Evolutionary conservation across 352 stramenopile species (phyloP).

Genomic region (Phytopythium montanum): DNA sequence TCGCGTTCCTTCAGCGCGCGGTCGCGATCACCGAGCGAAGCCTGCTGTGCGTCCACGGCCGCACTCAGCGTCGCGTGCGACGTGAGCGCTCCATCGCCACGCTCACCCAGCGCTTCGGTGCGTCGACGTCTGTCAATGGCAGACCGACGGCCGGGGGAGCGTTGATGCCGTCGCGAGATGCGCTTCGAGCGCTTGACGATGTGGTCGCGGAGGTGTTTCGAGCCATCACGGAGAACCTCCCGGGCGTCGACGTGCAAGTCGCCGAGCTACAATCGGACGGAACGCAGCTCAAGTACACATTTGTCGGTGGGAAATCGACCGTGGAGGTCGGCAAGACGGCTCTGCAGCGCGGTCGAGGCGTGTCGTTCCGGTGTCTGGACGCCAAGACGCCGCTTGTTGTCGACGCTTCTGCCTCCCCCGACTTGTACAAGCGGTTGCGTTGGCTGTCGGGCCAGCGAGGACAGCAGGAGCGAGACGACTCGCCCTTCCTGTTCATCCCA

Average conservation of each 20-base stretch:
- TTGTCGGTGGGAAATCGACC: constrained; percentile 36
- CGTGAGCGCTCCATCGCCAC: constrained; percentile 19
- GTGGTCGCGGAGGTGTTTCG: constrained; percentile 36
- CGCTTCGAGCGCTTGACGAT: constrained; percentile 38
- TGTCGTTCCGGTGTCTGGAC: constrained; percentile 60
- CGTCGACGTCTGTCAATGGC: background rate
- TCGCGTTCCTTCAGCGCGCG: constrained; percentile 29
- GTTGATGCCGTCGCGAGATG: constrained; percentile 51
- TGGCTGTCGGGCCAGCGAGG: background rate
- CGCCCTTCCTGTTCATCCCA: constrained; percentile 63
- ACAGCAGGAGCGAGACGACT: constrained; percentile 8
- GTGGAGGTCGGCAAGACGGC: constrained; percentile 14
- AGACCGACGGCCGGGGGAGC: background rate
- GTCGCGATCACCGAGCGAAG: constrained; percentile 36
- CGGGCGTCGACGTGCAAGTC: constrained; percentile 52
- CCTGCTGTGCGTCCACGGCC: constrained; percentile 46
- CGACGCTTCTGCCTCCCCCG: background rate
- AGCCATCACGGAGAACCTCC: constrained; percentile 46
- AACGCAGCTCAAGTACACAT: constrained; percentile 47
- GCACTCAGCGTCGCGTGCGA: constrained; percentile 27
- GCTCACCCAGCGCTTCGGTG: constrained; percentile 13
- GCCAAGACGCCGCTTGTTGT: constrained; percentile 35
- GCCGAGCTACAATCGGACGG: constrained; percentile 48
- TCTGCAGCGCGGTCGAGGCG: constrained; percentile 41
- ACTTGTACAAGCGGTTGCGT: constrained; percentile 1